These are phyloP conservation scores for Phytophthora melonis DNA, from an alignment of 352 stramenopile genomes.

Conservation along the genomic window DNA sequence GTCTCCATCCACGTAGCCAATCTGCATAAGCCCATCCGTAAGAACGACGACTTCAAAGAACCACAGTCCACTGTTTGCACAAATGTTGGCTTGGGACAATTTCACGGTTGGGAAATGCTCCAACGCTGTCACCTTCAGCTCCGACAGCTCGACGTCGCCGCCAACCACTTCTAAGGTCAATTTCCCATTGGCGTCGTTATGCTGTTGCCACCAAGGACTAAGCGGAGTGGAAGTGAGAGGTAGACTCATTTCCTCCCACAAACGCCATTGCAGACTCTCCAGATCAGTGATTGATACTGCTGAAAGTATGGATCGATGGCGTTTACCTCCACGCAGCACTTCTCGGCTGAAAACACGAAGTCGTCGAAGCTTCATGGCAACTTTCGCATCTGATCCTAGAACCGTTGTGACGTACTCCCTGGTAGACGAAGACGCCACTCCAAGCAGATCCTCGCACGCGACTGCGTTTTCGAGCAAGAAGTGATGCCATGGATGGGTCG, in stretches of 20 bases:
- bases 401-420: constrained; percentile 17
- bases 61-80: constrained; percentile 70
- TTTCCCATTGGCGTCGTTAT: constrained; percentile 5
- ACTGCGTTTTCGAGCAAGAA: constrained; percentile 26
- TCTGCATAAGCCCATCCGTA: constrained; percentile 93
- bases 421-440: constrained; percentile 31
- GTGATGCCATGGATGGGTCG: constrained; percentile 9
- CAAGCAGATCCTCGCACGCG: constrained; percentile 36
- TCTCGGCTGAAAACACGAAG: constrained; percentile 35
- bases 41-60: constrained; percentile 93
- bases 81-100: constrained; percentile 58
- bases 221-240: background rate
- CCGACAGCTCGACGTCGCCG: constrained; percentile 74
- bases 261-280: constrained; percentile 45
- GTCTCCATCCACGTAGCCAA: constrained; percentile 91
- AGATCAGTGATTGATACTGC: constrained; percentile 31
- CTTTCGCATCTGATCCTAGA: constrained; percentile 46
- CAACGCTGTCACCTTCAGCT: constrained; percentile 63
- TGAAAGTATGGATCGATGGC: background rate
- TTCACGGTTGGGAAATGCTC: constrained; percentile 87
- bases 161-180: constrained; percentile 59
- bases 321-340: constrained; percentile 19
- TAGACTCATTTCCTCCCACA: constrained; percentile 35
- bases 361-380: constrained; percentile 43
- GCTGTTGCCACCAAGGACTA: constrained; percentile 44